Base-by-base conservation (phyloP, 1,139 yeast genomes). In the Candida tropicalis region DNA sequence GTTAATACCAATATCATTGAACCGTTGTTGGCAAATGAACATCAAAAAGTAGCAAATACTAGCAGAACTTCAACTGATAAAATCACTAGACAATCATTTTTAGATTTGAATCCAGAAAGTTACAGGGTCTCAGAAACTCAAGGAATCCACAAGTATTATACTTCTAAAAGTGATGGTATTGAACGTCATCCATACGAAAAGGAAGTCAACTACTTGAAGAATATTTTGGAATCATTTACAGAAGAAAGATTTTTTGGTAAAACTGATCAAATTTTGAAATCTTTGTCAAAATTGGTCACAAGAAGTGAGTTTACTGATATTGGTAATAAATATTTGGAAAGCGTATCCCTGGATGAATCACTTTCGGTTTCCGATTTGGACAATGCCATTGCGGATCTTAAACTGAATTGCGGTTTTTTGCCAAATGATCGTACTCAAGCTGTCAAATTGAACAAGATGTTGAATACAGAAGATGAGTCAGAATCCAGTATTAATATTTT, bases 171-270 rank as follows among this genome's bases (percentile, higher is more conserved):
- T 24, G 53, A 49, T 42, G 44, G 40, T 29, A 42, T 47, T 10
- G 22, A 24, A 20, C 34, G 45, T 34, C 40, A 40, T 9, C 45
- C 47, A 16, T 47, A 35, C 31, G 44, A 44, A 15, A 32, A 31
- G 26, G 53, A 50, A 39, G 39, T 48, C 23, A 29, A 31, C 5
- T 44, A 45, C 17, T 31, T 50, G 16, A 50, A 45, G 38, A 41
- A 39, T 18, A 40, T 48, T 39, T 23, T 50, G 20, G 52, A 48
- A 22, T 37, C 50, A 18, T 47, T 48, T 29, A 31, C 91, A 31
- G 77, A 81, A 37, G 76, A 87, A 26, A 77, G 77, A 42, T 87
- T 87, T 57, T 79, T 78, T 53, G 78, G 75, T 26, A 73, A 97
- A 53, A 96, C 97, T 0, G 82, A 79, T 52, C 69, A 82, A 25